phyloP scores from a whole-genome alignment of 2,329 filamentous ascomycete species.

The Colletotrichum kahawae region DNA sequence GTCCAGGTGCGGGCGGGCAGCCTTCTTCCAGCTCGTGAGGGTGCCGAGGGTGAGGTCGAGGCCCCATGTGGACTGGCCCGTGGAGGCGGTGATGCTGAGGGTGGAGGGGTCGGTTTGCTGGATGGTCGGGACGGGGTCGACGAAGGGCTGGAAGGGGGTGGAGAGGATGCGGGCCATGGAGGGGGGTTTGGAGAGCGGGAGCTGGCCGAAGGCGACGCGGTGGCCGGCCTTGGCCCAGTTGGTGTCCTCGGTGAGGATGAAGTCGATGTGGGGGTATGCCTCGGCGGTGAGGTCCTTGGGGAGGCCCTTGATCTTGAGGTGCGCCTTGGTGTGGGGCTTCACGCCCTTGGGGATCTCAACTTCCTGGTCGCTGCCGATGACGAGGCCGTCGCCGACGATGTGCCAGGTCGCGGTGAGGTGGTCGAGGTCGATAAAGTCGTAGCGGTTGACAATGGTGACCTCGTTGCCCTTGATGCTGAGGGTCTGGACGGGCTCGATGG shows the following conservation, averaged over 20 bases:
- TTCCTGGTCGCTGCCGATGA: conserved; percentile 33
- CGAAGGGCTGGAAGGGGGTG: conserved; percentile 5
- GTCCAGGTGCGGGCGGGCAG: conserved; percentile 32
- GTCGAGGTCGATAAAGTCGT: conserved; percentile 58
- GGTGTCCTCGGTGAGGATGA: conserved; percentile 46
- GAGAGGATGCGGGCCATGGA: conserved; percentile 29
- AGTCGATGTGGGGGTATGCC: conserved; percentile 53
- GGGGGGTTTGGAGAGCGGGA: conserved; percentile 41
- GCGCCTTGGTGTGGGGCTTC: conserved; percentile 45
- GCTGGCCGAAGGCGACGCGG: conserved; percentile 55
- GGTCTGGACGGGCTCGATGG: conserved; percentile 63
- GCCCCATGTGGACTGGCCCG: conserved; percentile 43
- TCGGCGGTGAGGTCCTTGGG: conserved; percentile 36
- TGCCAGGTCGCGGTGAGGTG: conserved; percentile 52
- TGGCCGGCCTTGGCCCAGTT: conserved; percentile 59
- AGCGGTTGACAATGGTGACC: conserved; percentile 55
- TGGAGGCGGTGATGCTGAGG: conserved; percentile 39
- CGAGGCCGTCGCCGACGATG: conserved; percentile 43
- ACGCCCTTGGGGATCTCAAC: conserved; percentile 49
- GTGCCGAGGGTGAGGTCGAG: conserved; percentile 49
- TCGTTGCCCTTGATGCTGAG: conserved; percentile 45
- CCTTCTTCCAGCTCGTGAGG: conserved; percentile 46
- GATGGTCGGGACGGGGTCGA: conserved; percentile 10
- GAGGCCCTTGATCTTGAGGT: conserved; percentile 36
- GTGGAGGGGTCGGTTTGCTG: conserved; percentile 18